Evolutionary conservation across 768 basidiomycete species (phyloP).

Genomic region (Hortiboletus campestris): DNA sequence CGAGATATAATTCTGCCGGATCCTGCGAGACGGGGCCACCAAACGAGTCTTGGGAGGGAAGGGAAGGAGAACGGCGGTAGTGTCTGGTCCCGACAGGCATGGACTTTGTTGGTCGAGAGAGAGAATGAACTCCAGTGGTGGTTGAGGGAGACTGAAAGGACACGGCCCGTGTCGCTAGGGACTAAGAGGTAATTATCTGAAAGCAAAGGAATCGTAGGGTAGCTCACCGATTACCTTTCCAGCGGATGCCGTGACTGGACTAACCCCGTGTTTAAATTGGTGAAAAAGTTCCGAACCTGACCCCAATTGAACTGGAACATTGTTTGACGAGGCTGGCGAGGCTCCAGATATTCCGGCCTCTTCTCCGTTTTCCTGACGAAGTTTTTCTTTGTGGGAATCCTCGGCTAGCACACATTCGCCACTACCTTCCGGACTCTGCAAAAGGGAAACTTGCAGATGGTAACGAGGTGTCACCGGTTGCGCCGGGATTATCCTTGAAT

Average conservation of each 20-base stretch:
- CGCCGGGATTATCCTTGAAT: conserved; percentile 39
- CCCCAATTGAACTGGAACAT: conserved; percentile 22
- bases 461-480: conserved; percentile 44
- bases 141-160: conserved; percentile 35
- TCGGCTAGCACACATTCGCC: conserved; percentile 31
- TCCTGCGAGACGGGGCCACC: conserved; percentile 50
- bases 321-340: conserved; percentile 26
- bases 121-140: conserved; percentile 10
- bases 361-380: conserved; percentile 18
- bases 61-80: conserved; percentile 36
- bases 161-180: conserved; percentile 31
- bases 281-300: conserved; percentile 27
- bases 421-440: conserved; percentile 2
- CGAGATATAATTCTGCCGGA: conserved; percentile 44
- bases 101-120: conserved; percentile 18
- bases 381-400: conserved; percentile 56
- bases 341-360: conserved; percentile 12
- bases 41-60: conserved; percentile 62
- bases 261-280: conserved; percentile 19
- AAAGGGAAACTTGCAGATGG: conserved; percentile 37
- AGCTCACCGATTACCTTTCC: conserved; percentile 33
- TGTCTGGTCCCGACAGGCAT: conserved; percentile 22
- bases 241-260: conserved; percentile 28
- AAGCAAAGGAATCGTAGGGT: conserved; percentile 17
- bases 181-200: conserved; percentile 27